Conservation (phyloP, 2,329 filamentous ascomycete species). For the Paraconiothyrium brasiliense region DNA sequence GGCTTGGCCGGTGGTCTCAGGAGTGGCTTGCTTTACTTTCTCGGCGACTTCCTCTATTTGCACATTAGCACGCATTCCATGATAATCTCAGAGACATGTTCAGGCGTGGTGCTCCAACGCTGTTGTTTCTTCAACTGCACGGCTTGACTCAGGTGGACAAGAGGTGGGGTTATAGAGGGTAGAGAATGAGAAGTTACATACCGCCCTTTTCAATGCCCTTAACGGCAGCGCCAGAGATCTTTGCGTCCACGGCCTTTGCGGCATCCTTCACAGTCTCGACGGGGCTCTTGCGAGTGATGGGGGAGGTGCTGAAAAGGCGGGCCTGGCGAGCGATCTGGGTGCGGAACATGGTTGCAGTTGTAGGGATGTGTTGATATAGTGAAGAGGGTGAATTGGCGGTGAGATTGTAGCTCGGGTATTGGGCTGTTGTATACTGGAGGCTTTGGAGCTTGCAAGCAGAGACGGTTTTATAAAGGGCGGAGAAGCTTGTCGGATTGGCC, state of each 20-base stretch:
- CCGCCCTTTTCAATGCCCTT: constrained; percentile 71
- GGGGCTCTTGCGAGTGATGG: constrained; percentile 59
- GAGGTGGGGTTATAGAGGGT: not conserved
- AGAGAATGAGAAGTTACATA: constrained; percentile 52
- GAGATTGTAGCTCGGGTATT: not conserved
- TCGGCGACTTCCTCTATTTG: constrained; percentile 61
- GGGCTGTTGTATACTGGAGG: not conserved
- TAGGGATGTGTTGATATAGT: constrained; percentile 13
- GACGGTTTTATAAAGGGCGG: constrained; percentile 15
- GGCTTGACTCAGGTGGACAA: constrained; percentile 4
- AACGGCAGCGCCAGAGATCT: constrained; percentile 64
- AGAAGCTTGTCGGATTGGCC: constrained; percentile 4
- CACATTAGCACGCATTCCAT: constrained; percentile 23
- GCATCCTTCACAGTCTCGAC: constrained; percentile 67
- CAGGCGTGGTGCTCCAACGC: not conserved
- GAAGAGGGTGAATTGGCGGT: constrained; percentile 17
- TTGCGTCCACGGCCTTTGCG: constrained; percentile 65
- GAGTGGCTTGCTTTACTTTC: constrained; percentile 49
- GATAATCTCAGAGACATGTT: no score
- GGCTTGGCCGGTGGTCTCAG: constrained; percentile 45
- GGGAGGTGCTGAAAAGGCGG: constrained; percentile 65
- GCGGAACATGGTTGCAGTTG: constrained; percentile 54
- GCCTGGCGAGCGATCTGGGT: constrained; percentile 55
- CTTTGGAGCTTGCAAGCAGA: constrained; percentile 1
- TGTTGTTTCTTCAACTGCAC: constrained; percentile 17